Conservation (phyloP, 805 yeast species). For the Cyberlindnera mississippiensis region DNA sequence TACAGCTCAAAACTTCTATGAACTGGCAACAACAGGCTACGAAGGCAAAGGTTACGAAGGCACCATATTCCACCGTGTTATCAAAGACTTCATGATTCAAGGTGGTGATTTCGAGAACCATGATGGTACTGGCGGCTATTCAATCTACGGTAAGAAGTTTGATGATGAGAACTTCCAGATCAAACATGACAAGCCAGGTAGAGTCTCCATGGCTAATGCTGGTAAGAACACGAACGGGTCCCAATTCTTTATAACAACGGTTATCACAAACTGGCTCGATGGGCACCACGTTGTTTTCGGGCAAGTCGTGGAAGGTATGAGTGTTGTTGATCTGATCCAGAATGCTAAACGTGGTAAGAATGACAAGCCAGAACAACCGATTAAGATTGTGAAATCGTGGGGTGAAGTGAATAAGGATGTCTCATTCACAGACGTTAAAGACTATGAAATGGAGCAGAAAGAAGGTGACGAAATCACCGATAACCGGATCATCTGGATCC, state of each 20-base stretch:
- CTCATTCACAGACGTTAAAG: conserved; percentile 18
- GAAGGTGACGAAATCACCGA: conserved; percentile 7
- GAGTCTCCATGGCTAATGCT: conserved; percentile 69
- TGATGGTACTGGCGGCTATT: conserved; percentile 72
- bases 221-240: conserved; percentile 68
- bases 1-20: conserved; percentile 57
- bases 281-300: conserved; percentile 75
- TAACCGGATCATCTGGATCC: conserved; percentile 14
- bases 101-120: conserved; percentile 78
- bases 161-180: conserved; percentile 73
- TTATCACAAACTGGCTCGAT: conserved; percentile 44
- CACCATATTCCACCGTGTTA: conserved; percentile 70
- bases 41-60: conserved; percentile 45
- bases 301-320: conserved; percentile 65
- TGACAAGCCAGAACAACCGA: conserved; percentile 42
- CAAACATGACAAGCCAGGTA: conserved; percentile 65
- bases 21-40: conserved; percentile 34
- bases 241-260: conserved; percentile 67
- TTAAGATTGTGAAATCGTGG: conserved; percentile 36
- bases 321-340: conserved; percentile 54
- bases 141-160: conserved; percentile 71
- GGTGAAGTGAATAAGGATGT: conserved; percentile 27
- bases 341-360: conserved; percentile 41
- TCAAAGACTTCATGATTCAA: conserved; percentile 73
- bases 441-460: conserved; percentile 17